Conservation (phyloP, 805 yeast species). For the Cyberlindnera americana region DNA sequence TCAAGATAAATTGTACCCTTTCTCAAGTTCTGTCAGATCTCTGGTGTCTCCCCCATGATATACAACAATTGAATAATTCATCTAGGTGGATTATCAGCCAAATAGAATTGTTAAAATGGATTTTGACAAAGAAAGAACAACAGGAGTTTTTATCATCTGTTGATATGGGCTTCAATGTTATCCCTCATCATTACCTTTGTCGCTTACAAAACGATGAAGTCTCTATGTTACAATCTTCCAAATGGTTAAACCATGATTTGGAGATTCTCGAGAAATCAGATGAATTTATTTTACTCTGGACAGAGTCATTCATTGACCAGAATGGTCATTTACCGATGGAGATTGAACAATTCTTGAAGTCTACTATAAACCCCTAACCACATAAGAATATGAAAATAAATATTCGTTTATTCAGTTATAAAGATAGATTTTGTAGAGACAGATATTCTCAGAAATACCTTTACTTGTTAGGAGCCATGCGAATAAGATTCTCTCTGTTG, state of each 20-base stretch:
- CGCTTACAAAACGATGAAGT: not conserved
- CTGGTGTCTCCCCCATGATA: conserved; percentile 1
- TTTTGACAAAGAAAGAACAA: conserved; percentile 3
- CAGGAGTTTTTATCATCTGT: not conserved
- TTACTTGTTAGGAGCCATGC: conserved; percentile 1
- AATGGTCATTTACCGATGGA: conserved; percentile 4
- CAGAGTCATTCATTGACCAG: conserved; percentile 6
- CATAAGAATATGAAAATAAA: too few relatives aligned
- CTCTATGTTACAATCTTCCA: conserved; percentile 1
- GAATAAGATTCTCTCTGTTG: conserved; percentile 18
- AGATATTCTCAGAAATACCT: not conserved
- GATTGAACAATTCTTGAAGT: conserved; percentile 4
- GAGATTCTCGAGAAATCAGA: conserved; percentile 4
- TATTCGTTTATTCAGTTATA: too few relatives aligned
- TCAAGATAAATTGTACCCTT: conserved; percentile 2
- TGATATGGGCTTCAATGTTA: not conserved
- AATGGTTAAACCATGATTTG: not conserved
- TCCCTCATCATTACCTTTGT: conserved; percentile 2
- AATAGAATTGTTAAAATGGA: conserved; percentile 5
- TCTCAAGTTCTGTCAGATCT: not conserved
- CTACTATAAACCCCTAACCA: not conserved
- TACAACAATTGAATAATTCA: conserved; percentile 3
- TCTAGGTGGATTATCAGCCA: not conserved
- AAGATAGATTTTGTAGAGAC: not conserved
- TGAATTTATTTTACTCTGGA: conserved; percentile 14